phyloP scores from a whole-genome alignment of 768 basidiomycete species.

The Pulveroboletus ravenelii region DNA sequence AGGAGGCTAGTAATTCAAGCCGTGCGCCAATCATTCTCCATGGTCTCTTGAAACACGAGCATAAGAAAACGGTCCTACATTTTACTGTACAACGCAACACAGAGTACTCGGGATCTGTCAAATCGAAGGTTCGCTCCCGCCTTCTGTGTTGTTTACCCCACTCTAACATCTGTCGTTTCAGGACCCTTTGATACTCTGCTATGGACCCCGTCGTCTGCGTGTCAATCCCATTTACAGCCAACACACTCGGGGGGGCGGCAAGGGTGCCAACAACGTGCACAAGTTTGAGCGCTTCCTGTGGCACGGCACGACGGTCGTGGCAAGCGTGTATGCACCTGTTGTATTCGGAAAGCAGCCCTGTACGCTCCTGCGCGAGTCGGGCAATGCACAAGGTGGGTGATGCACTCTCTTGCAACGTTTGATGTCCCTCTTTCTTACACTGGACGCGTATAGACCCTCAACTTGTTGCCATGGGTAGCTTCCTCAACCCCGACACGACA shows the following conservation, averaged over 20 bases:
- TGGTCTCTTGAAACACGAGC: slow-evolving; percentile 88
- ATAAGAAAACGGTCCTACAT: slow-evolving; percentile 90
- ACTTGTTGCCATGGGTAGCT: slow-evolving; percentile 86
- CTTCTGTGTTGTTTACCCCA: neutral
- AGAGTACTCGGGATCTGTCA: slow-evolving; percentile 82
- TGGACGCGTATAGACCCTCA: slow-evolving; percentile 49
- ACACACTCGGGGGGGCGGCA: slow-evolving; percentile 84
- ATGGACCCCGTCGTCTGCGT: slow-evolving; percentile 80
- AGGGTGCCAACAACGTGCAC: slow-evolving; percentile 94
- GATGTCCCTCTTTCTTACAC: neutral
- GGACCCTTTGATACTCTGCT: slow-evolving; percentile 86
- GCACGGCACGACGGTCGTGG: slow-evolving; percentile 76
- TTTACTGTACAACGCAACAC: slow-evolving; percentile 94
- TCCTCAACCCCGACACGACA: slow-evolving; percentile 86
- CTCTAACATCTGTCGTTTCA: slow-evolving; percentile 23
- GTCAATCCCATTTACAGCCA: slow-evolving; percentile 92
- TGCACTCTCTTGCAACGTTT: neutral
- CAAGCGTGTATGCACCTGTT: slow-evolving; percentile 85
- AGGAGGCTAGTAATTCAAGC: slow-evolving; percentile 40
- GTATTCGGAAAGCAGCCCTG: slow-evolving; percentile 78
- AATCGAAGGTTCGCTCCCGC: slow-evolving; percentile 67
- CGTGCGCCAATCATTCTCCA: slow-evolving; percentile 61
- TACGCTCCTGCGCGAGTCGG: slow-evolving; percentile 66
- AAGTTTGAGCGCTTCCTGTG: slow-evolving; percentile 90
- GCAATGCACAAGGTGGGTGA: slow-evolving; percentile 56